Percentiles rank a stretch among this genome's conserved stretches.
Conservation (phyloP, 2,329 filamentous ascomycete species). For the Amphichorda felina region DNA sequence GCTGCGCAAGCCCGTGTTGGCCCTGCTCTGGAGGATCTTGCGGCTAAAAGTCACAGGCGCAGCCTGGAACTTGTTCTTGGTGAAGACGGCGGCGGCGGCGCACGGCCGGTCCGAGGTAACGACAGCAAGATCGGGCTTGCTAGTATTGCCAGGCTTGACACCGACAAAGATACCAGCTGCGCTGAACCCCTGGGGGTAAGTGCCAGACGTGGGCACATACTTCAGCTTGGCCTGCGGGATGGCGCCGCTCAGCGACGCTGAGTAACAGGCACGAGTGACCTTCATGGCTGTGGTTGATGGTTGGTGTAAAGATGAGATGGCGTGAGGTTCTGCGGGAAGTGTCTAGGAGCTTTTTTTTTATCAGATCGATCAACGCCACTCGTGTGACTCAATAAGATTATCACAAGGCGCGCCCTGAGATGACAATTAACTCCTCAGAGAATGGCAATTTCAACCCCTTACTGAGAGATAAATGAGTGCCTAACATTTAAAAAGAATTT, state of each 20-base stretch:
- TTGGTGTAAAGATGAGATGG: not conserved
- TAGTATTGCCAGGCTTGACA: conserved; percentile 86
- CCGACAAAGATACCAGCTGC: conserved; percentile 83
- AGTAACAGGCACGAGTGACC: conserved; percentile 21
- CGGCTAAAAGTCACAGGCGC: conserved; percentile 83
- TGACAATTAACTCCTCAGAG: no score
- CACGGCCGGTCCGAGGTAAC: conserved; percentile 80
- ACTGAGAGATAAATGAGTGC: no score
- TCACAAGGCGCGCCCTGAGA: no score
- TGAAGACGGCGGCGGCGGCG: conserved; percentile 85
- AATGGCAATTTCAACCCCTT: no score
- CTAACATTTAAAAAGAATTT: no score
- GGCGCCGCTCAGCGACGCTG: conserved; percentile 12
- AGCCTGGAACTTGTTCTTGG: conserved; percentile 96
- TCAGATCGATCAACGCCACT: not conserved
- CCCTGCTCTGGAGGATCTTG: conserved; percentile 53
- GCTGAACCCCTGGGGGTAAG: conserved; percentile 81
- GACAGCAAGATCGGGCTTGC: conserved; percentile 81
- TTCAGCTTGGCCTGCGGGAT: conserved; percentile 77
- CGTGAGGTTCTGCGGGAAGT: not conserved
- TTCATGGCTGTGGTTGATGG: conserved; percentile 12
- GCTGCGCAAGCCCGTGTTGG: conserved; percentile 60
- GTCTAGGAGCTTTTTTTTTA: not conserved
- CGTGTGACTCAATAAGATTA: no score
- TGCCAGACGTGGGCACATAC: conserved; percentile 75